Conservation (phyloP, 495 filamentous ascomycete species). For the Daldinia bambusicola region DNA sequence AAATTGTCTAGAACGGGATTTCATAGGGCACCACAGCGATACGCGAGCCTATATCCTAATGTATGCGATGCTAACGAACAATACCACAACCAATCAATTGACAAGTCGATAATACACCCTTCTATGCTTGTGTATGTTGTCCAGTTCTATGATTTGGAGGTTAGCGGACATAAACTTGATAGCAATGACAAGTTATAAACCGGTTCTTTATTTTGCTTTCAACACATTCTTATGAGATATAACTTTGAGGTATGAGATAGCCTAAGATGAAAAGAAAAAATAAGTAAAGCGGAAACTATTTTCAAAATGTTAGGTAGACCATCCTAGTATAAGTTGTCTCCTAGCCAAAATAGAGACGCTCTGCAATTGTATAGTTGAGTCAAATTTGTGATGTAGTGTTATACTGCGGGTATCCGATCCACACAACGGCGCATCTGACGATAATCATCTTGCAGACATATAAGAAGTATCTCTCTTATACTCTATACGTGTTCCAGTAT, state of each 20-base stretch:
- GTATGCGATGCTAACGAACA: constrained; percentile 22
- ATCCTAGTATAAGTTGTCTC: too few species aligned
- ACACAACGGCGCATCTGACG: too few species aligned
- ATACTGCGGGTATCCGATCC: too few species aligned
- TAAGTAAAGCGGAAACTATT: background rate
- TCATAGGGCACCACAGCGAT: background rate
- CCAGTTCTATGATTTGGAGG: background rate
- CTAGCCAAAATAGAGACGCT: too few species aligned
- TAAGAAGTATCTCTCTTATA: too few species aligned
- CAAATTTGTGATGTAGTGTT: too few species aligned
- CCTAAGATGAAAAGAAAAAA: background rate
- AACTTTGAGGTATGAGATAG: background rate
- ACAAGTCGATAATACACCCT: constrained; percentile 1
- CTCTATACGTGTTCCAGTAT: too few species aligned
- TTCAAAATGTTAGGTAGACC: too few species aligned
- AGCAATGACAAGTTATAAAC: background rate
- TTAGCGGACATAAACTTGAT: background rate
- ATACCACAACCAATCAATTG: constrained; percentile 29
- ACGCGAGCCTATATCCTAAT: constrained; percentile 8
- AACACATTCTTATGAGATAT: background rate
- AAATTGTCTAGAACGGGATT: background rate
- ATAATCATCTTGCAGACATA: too few species aligned
- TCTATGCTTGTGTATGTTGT: background rate
- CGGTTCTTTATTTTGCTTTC: background rate
- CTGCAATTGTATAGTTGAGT: too few species aligned